Base-by-base conservation (phyloP, 768 basidiomycete genomes). In the Mycena vitilis region DNA sequence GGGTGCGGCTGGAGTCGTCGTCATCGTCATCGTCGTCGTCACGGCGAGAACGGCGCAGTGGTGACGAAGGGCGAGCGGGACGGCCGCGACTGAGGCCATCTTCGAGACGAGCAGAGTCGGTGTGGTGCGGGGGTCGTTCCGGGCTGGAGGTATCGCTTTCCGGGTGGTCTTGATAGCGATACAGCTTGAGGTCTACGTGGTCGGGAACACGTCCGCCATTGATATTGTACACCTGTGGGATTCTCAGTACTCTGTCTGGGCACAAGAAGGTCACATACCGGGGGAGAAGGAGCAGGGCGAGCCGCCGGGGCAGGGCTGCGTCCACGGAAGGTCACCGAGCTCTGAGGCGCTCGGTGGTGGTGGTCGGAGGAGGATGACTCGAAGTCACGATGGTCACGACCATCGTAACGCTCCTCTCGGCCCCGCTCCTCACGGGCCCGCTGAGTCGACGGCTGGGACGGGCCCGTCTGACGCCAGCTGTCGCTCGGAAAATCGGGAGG, bases 381-480 rank as follows among this genome's bases (percentile, higher is more conserved):
- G n/a, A n/a, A n/a, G 60, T 68, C 48, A 68, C 67, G 60, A 1
- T 13, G 25, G 37, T 63, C 25, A 59, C 56, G 67, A 16, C 3
- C 56, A 1, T 23, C 42, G 23, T 30, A 16, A n/a, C n/a, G n/a
- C n/a, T n/a, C n/a, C n/a, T n/a, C 8, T 4, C 10, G 10, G 8
- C 42, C 9, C 18, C 42, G 15, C n/a, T n/a, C n/a, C n/a, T 16
- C 10, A 16, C 8, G 10, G 42, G n/a, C n/a, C n/a, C 36, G 63
- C 11, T 48, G 23, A 12, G 51, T 52, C 51, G 51, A 52, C 10
- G 51, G 51, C 25, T 30, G 23, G 51, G 12, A 6, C 22, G 37
- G 34, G 22, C 2, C 23, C 23, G 40, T 34, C 5, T 8, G 49
- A 18, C 11, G 45, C 59, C 49, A 38, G 49, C 15, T 20, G 30